phyloP scores from a whole-genome alignment of 2,329 filamentous ascomycete genomes.

The Arthrobotrys iridis region DNA sequence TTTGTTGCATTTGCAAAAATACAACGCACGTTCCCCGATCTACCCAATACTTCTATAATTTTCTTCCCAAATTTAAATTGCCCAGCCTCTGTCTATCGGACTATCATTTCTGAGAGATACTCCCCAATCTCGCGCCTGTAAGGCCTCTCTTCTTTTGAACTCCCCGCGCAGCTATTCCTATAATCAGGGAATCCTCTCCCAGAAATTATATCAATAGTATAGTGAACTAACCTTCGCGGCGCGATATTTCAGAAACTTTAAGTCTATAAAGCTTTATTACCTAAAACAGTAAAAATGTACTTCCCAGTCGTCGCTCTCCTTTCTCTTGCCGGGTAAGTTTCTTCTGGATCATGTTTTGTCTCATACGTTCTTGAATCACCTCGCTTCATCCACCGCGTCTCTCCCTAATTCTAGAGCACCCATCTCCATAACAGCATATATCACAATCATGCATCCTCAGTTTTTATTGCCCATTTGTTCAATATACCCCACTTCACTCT shows the following conservation, averaged over 20 bases:
- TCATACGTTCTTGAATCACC: constrained; percentile 4
- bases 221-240: background rate
- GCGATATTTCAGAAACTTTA: constrained; percentile 7
- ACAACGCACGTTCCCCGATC: constrained; percentile 27
- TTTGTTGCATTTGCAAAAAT: constrained; percentile 33
- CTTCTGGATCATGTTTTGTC: background rate
- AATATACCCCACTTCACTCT: background rate
- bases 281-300: constrained; percentile 26
- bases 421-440: background rate
- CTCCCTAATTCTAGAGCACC: background rate
- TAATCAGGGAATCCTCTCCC: too few species aligned
- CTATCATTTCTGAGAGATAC: background rate
- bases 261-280: constrained; percentile 13
- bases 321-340: constrained; percentile 36
- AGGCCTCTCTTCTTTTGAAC: background rate
- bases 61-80: background rate
- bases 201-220: background rate
- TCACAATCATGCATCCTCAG: background rate
- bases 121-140: background rate
- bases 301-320: constrained; percentile 43
- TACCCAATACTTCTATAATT: constrained; percentile 13
- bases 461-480: background rate
- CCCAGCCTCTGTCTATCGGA: constrained; percentile 3
- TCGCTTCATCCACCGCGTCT: background rate
- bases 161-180: too few species aligned